A percentile compares a stretch with the other conserved stretches of the same genome.
Conservation (phyloP, 345 rosid genomes). For the Gossypium bickii region DNA sequence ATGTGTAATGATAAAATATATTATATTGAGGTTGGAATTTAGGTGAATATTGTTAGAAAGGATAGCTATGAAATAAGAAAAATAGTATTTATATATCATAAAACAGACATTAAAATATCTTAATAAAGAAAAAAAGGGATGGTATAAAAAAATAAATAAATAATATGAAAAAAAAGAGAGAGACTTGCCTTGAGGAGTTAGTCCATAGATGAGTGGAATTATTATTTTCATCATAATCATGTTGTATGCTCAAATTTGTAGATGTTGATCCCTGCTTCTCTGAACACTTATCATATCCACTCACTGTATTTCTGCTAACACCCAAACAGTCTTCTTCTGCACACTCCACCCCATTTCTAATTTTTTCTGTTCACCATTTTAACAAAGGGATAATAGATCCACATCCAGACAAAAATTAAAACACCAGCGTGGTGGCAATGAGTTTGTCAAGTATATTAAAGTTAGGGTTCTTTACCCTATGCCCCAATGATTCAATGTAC, state of each 20-base stretch:
- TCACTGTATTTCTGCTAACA: slow-evolving; percentile 17
- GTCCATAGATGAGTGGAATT: slow-evolving; percentile 22
- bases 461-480: no score
- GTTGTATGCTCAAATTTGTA: slow-evolving; percentile 20
- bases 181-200: slow-evolving; percentile 38
- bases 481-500: no score
- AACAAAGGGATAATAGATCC: not conserved
- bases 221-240: not conserved
- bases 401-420: no score
- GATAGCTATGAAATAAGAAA: no score
- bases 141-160: not conserved
- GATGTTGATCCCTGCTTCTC: slow-evolving; percentile 5
- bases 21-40: no score
- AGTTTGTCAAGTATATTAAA: no score
- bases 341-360: slow-evolving; percentile 32
- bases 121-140: no score
- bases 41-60: accelerated
- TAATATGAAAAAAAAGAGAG: not conserved
- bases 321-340: slow-evolving; percentile 41
- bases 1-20: no score
- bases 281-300: slow-evolving; percentile 1
- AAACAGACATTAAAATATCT: no score
- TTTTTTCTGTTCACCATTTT: not conserved
- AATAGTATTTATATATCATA: no score
- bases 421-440: no score